phyloP scores from a whole-genome alignment of 768 basidiomycete species.

The Mycena indigotica region DNA sequence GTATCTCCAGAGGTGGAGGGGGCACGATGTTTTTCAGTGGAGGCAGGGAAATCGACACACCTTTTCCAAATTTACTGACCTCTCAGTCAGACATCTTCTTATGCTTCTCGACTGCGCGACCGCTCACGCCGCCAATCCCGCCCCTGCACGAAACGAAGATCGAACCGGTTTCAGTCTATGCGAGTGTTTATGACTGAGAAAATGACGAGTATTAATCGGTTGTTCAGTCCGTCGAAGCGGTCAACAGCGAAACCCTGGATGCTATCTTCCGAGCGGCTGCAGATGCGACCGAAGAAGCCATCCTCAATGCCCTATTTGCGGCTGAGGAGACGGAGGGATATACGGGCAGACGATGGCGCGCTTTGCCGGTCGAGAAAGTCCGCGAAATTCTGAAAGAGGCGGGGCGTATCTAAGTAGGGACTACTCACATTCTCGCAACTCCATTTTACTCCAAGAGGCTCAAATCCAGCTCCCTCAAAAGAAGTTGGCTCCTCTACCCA shows the following conservation, averaged over 20 bases:
- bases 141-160: conserved; percentile 2
- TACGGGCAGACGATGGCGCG: conserved; percentile 42
- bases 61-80: not conserved
- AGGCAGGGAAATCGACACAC: not conserved
- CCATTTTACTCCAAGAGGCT: no score
- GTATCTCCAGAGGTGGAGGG: conserved; percentile 19
- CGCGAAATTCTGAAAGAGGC: conserved; percentile 40
- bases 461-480: no score
- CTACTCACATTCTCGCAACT: no score
- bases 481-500: no score
- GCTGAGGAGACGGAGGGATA: conserved; percentile 20
- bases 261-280: conserved; percentile 49
- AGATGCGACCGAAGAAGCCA: conserved; percentile 21
- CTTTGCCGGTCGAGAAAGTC: conserved; percentile 43
- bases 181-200: not conserved
- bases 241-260: conserved; percentile 56
- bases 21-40: conserved; percentile 18
- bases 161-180: conserved; percentile 17
- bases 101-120: conserved; percentile 21
- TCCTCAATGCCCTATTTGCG: conserved; percentile 21
- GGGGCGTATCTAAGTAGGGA: conserved; percentile 32
- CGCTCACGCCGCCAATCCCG: conserved; percentile 12
- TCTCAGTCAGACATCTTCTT: conserved; percentile 20
- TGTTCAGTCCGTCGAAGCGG: conserved; percentile 12
- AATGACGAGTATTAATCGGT: not conserved